Evolutionary conservation across 176 grass and related monocot genomes (phyloP).

Genomic region (Carex cristatella): DNA sequence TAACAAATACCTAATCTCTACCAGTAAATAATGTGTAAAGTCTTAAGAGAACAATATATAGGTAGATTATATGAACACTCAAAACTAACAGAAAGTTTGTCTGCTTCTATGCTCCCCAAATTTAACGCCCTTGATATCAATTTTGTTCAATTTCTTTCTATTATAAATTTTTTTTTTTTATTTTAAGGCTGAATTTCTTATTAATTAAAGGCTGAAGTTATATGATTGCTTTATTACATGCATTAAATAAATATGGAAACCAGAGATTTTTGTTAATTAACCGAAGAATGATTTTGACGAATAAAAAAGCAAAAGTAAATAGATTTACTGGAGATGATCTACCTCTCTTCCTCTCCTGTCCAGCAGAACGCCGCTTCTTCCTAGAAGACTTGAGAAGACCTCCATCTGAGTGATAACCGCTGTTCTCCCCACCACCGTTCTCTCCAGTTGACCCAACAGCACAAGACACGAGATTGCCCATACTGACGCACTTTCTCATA

Average conservation of each 20-base stretch:
- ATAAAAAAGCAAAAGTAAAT: neutral
- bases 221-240: neutral
- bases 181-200: too few relatives aligned
- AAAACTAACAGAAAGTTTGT: neutral
- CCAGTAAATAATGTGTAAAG: neutral
- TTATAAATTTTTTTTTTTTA: too few relatives aligned
- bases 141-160: neutral
- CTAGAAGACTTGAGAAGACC: constrained; percentile 27
- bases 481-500: constrained; percentile 34
- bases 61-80: neutral
- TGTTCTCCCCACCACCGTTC: neutral
- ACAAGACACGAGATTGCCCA: constrained; percentile 24
- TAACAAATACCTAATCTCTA: constrained; percentile 4
- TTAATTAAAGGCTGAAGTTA: too few relatives aligned
- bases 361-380: constrained; percentile 45
- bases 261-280: neutral
- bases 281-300: neutral
- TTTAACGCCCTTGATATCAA: neutral
- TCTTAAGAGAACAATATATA: neutral
- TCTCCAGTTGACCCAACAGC: neutral
- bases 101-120: neutral
- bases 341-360: constrained; percentile 86
- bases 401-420: constrained; percentile 54
- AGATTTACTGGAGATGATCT: neutral
- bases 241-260: neutral